Conservation (phyloP, 345 rosid genomes). For the Gossypium stocksii region DNA sequence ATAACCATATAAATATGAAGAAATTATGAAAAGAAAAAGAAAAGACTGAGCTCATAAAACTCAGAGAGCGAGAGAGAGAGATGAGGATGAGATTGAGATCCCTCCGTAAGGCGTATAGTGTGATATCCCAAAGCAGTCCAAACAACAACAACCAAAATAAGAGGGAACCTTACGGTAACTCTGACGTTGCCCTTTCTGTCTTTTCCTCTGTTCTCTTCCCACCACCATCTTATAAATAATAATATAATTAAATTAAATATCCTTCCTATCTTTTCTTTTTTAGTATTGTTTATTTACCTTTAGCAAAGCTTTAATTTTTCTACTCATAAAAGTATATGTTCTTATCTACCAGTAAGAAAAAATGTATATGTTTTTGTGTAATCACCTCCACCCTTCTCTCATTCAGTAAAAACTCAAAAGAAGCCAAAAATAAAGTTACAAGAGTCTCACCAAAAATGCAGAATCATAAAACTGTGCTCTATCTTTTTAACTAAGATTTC, state of each 20-base stretch:
- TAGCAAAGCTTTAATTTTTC: no score
- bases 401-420: no score
- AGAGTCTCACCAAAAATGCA: no score
- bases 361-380: no score
- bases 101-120: slow-evolving; percentile 11
- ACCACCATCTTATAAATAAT: slow-evolving; percentile 19
- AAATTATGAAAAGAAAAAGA: slow-evolving; percentile 21
- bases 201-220: slow-evolving; percentile 51
- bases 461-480: no score
- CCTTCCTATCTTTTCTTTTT: slow-evolving; percentile 22
- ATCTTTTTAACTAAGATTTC: no score
- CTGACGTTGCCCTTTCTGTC: slow-evolving; percentile 76
- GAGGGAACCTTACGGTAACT: slow-evolving; percentile 33
- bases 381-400: no score
- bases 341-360: no score
- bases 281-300: neutral
- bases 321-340: no score
- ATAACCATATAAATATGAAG: slow-evolving; percentile 45
- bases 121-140: slow-evolving; percentile 20
- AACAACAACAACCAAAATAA: slow-evolving; percentile 25
- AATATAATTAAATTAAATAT: slow-evolving; percentile 17
- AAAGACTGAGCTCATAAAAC: slow-evolving; percentile 19
- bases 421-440: no score
- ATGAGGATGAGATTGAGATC: slow-evolving; percentile 22
- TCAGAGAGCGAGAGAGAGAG: slow-evolving; percentile 18